Evolutionary conservation across 805 yeast genomes (phyloP).

Genomic region (Debaryomyces hansenii): DNA sequence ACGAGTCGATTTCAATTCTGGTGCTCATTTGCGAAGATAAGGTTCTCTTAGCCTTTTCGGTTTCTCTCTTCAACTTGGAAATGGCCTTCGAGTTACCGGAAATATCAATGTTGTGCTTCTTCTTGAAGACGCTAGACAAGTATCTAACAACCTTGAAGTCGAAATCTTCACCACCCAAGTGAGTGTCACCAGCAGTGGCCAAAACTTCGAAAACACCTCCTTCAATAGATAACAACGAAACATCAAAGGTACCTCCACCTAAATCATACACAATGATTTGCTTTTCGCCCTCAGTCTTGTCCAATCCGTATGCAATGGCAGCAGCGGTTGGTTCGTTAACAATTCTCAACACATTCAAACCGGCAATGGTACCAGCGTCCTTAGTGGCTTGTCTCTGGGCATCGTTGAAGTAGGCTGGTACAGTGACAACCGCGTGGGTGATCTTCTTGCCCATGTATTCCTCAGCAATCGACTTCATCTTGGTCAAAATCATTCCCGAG

Average conservation of each 20-base stretch:
- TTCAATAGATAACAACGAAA: slow-evolving; percentile 62
- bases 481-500: slow-evolving; percentile 82
- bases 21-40: slow-evolving; percentile 45
- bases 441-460: slow-evolving; percentile 29
- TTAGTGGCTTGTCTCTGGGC: slow-evolving; percentile 98
- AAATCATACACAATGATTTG: slow-evolving; percentile 49
- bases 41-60: slow-evolving; percentile 51
- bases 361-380: slow-evolving; percentile 92
- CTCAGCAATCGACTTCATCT: slow-evolving; percentile 83
- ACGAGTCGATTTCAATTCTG: slow-evolving; percentile 46
- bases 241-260: slow-evolving; percentile 70
- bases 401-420: slow-evolving; percentile 94
- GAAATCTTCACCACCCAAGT: slow-evolving; percentile 53
- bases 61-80: slow-evolving; percentile 48
- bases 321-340: slow-evolving; percentile 86
- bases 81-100: slow-evolving; percentile 42
- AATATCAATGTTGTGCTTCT: slow-evolving; percentile 46
- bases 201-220: slow-evolving; percentile 51
- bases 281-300: slow-evolving; percentile 57
- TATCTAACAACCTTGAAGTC: slow-evolving; percentile 45
- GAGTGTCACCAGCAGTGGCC: slow-evolving; percentile 52
- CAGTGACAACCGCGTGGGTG: slow-evolving; percentile 86
- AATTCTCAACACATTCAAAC: slow-evolving; percentile 85
- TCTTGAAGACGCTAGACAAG: slow-evolving; percentile 43
- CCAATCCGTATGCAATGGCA: slow-evolving; percentile 56